Evolutionary conservation across 1,284 basidiomycete genomes (phyloP).

Genomic region (Mycena sp.): DNA sequence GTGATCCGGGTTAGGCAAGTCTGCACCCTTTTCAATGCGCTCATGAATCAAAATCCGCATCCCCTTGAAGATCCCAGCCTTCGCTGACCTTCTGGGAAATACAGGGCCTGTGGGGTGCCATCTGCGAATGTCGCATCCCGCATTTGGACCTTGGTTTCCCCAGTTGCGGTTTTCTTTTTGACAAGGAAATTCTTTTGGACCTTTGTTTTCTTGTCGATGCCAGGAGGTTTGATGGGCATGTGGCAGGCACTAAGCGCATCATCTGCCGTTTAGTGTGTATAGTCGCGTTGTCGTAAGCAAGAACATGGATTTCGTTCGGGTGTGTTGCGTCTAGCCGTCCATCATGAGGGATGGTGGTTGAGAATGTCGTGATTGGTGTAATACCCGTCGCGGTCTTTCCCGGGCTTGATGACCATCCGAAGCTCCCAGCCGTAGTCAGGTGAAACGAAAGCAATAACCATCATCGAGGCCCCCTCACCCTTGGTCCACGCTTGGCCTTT

Average conservation of each 20-base stretch:
- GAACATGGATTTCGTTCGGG: too few relatives aligned
- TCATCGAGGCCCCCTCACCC: too few relatives aligned
- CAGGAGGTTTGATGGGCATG: not conserved
- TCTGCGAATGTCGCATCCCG: constrained; percentile 12
- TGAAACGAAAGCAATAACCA: too few relatives aligned
- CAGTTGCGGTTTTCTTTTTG: not conserved
- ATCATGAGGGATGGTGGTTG: not conserved
- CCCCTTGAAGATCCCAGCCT: constrained; percentile 41
- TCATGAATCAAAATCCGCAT: constrained; percentile 40
- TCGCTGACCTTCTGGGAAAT: constrained; percentile 36
- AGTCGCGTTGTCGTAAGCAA: too few relatives aligned
- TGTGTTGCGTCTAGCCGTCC: not conserved
- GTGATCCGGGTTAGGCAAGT: not conserved
- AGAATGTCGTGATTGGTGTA: not conserved
- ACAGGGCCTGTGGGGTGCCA: constrained; percentile 38
- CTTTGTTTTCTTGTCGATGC: not conserved
- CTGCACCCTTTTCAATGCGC: constrained; percentile 18
- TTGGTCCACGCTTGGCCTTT: too few relatives aligned
- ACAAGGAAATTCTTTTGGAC: not conserved
- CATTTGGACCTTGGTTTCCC: not conserved
- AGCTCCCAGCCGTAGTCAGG: too few relatives aligned
- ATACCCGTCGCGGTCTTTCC: not conserved
- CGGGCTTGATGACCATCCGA: too few relatives aligned
- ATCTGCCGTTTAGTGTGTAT: not conserved
- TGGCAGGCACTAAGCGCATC: not conserved